These are phyloP conservation scores for Lathyrus sativus DNA, from an alignment of 306 rosid species.

Conservation along the genomic window DNA sequence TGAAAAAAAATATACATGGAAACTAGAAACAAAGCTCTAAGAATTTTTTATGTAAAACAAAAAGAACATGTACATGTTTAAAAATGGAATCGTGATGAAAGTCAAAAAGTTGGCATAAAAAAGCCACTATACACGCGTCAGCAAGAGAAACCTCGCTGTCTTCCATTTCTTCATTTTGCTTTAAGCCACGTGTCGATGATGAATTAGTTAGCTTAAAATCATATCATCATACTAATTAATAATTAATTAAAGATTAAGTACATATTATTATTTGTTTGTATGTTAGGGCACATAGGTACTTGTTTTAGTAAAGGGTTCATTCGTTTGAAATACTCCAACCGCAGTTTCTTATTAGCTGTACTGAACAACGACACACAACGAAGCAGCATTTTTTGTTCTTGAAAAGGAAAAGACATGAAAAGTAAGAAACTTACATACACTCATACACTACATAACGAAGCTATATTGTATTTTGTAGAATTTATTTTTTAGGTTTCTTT, in stretches of 20 bases:
- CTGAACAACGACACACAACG: conserved; percentile 42
- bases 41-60: not conserved
- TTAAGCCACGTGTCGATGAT: conserved; percentile 36
- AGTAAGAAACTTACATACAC: not conserved
- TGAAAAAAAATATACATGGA: not conserved
- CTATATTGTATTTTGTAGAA: too few species aligned
- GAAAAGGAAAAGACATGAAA: conserved; percentile 1
- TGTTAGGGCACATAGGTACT: conserved; percentile 43
- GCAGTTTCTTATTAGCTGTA: conserved; percentile 22
- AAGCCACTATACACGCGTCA: conserved; percentile 68
- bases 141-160: conserved; percentile 56
- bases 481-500: too few species aligned
- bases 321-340: conserved; percentile 32
- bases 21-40: not conserved
- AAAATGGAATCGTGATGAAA: conserved; percentile 35
- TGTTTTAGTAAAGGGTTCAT: not conserved
- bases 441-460: not conserved
- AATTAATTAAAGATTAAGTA: too few species aligned
- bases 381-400: conserved; percentile 35
- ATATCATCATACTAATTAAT: not conserved
- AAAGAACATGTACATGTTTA: not conserved
- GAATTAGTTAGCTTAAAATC: conserved; percentile 20
- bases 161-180: conserved; percentile 47
- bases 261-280: too few species aligned
- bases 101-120: conserved; percentile 56